Evolutionary conservation across 2,329 filamentous ascomycete genomes (phyloP).

Genomic region (Tolypocladium ophioglossoides): DNA sequence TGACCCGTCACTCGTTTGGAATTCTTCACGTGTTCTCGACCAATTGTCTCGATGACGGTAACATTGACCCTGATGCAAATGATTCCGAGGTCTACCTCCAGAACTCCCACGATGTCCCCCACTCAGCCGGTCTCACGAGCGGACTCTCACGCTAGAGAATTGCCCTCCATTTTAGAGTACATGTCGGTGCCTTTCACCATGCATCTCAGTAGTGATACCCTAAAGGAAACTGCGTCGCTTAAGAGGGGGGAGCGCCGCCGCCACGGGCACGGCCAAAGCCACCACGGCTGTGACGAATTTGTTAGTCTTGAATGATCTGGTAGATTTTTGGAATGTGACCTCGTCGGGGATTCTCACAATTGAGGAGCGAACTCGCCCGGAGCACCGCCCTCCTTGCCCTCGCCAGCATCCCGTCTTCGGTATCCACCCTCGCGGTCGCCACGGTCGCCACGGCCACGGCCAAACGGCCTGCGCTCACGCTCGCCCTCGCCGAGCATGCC

Average conservation of each 20-base stretch:
- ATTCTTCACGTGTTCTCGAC: constrained; percentile 12
- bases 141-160: constrained; percentile 27
- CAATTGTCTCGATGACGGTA: constrained; percentile 24
- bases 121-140: constrained; percentile 29
- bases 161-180: constrained; percentile 35
- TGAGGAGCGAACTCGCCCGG: constrained; percentile 85
- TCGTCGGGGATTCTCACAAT: constrained; percentile 50
- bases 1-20: neutral
- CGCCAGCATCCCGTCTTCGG: constrained; percentile 78
- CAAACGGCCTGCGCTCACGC: constrained; percentile 73
- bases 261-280: constrained; percentile 75
- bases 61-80: constrained; percentile 36
- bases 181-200: constrained; percentile 34
- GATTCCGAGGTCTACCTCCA: constrained; percentile 37
- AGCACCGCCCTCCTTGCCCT: constrained; percentile 84
- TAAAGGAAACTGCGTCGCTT: constrained; percentile 32
- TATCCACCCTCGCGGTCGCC: constrained; percentile 84
- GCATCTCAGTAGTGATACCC: constrained; percentile 33
- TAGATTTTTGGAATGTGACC: neutral
- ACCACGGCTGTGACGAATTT: constrained; percentile 52
- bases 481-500: constrained; percentile 92
- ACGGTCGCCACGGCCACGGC: constrained; percentile 60
- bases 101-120: constrained; percentile 33
- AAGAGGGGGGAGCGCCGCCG: constrained; percentile 61
- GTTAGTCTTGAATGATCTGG: constrained; percentile 1